Evolutionary conservation across 2,329 filamentous ascomycete species (phyloP), one percentile per base, ranked within the genome.

Genomic region (Acrodontium crateriforme): DNA sequence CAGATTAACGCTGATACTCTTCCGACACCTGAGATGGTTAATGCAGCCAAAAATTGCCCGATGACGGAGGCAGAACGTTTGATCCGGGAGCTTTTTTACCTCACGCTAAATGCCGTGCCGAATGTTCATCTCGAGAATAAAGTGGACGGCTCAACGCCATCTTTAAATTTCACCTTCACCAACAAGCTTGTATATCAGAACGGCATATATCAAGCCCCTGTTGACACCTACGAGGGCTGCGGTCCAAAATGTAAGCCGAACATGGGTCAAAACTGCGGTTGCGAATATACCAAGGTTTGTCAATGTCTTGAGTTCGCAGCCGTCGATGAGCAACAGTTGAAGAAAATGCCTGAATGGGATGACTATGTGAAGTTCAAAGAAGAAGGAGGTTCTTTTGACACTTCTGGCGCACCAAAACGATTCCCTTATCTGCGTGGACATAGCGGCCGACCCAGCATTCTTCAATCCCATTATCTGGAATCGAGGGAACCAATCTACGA

Each of bases 91-190:
- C 50, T 53, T n/a, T 61, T 64, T 28, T 26, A 51, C 10, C 27
- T 40, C 12, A 44, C 47, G 33, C 44, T 51, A 2, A 17, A 6
- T 28, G 39, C 3, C 31, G 50, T 32, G 31, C 56, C 4, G 15
- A 38, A n/a, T 24, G 37, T 31, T 21, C 55, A 12, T 37, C 46
- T 30, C 45, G 55, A 29, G 44, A 87, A 87, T 45, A 56, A 63
- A 0, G 53, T 69, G 2, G 74, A 78, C 39, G 53, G 63, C 2
- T 32, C 61, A 42, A 39, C 63, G 41, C 66, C 65, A 0, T 73
- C 78, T 0, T 53, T 69, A 0, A 56, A 67, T 20, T 91, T 89
- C 41, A 60, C 61, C 0, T 87, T 85, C 49, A 74, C 84, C 29
- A 59, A 74, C 5, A 53, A 64, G 1, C 74, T 71, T 7, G 57